A percentile compares a stretch with the other conserved stretches of the same genome.
Evolutionary conservation across 2,329 filamentous ascomycete genomes (phyloP).

Genomic region (Aspergillus arachidicola): DNA sequence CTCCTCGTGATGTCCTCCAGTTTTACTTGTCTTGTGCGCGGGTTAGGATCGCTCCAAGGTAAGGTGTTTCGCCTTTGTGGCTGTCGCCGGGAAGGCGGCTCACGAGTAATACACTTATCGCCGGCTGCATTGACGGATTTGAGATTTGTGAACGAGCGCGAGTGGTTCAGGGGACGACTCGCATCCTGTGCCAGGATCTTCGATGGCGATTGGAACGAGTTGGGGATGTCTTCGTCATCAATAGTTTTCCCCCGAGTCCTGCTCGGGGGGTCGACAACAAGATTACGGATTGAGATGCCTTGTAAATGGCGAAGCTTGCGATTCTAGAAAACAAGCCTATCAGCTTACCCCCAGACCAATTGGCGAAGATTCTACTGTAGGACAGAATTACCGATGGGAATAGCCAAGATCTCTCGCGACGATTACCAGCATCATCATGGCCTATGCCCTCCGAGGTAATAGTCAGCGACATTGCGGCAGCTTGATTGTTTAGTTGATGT

Average conservation of each 20-base stretch:
- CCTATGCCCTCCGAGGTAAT: constrained; percentile 18
- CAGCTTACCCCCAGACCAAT: constrained; percentile 15
- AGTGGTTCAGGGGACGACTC: constrained; percentile 54
- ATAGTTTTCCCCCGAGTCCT: constrained; percentile 63
- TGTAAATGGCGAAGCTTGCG: constrained; percentile 85
- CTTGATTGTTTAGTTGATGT: neutral
- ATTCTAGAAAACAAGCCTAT: constrained; percentile 58
- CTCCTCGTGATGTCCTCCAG: constrained; percentile 72
- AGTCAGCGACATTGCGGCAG: constrained; percentile 25
- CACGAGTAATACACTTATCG: constrained; percentile 13
- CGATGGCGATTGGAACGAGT: constrained; percentile 64
- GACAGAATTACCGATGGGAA: constrained; percentile 50
- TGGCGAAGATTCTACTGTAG: neutral
- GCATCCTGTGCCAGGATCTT: constrained; percentile 64
- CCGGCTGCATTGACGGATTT: constrained; percentile 26
- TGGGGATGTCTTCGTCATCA: constrained; percentile 74
- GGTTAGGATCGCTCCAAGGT: constrained; percentile 64
- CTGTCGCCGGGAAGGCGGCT: constrained; percentile 23
- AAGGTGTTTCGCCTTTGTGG: constrained; percentile 60
- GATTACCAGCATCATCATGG: constrained; percentile 33
- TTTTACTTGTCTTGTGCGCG: constrained; percentile 68
- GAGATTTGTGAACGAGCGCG: constrained; percentile 61
- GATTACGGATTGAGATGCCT: constrained; percentile 83
- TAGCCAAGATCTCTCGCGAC: constrained; percentile 53
- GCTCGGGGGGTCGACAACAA: constrained; percentile 65